Evolutionary conservation across 495 filamentous ascomycete species (phyloP), one percentile per base, ranked within the genome.

Genomic region (Penicillium daleae): DNA sequence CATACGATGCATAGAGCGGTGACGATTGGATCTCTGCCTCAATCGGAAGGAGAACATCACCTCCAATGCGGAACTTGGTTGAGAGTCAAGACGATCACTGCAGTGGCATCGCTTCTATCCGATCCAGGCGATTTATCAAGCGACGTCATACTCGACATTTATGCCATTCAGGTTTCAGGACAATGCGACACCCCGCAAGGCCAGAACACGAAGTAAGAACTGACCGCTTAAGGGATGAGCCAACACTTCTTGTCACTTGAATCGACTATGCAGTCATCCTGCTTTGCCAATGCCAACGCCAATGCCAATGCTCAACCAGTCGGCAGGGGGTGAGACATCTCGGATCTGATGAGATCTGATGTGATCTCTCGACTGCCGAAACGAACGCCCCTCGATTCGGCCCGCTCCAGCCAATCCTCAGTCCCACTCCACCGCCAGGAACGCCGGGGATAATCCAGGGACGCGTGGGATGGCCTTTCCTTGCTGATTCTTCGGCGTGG

Each of bases 301-400:
- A 5, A 7, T 9, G 21, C n/a, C 19, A 46, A 46, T 12, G 8
- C 42, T 24, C 42, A 6, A 24, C 10, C 22, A 29, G 9, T 49
- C 24, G 12, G 22, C 26, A 50, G n/a, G 24, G 46, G 46, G 24
- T 27, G 46, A 50, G 46, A 50, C 42, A 46, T 12, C 21, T 46
- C 42, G 42, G 42, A 24, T 46, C 42, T 50, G 46, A 26, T 17
- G 24, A n/a, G 46, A 15, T 54, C 50, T 35, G 51, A 33, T 54
- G 29, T 54, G 51, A 54, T 54, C 29, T 54, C 51, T 54, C 51
- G 8, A 54, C 51, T 29, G 51, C 51, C 13, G 51, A 52, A 29
- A 52, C 19, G 42, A 46, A 22, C 19, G n/a, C 51, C 15, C 51
- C 17, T 54, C 31, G n/a, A 26, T 54, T 54, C 46, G 46, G 46